Evolutionary conservation across 176 grass and related monocot genomes (phyloP).

Genomic region (Lolium multiflorum): DNA sequence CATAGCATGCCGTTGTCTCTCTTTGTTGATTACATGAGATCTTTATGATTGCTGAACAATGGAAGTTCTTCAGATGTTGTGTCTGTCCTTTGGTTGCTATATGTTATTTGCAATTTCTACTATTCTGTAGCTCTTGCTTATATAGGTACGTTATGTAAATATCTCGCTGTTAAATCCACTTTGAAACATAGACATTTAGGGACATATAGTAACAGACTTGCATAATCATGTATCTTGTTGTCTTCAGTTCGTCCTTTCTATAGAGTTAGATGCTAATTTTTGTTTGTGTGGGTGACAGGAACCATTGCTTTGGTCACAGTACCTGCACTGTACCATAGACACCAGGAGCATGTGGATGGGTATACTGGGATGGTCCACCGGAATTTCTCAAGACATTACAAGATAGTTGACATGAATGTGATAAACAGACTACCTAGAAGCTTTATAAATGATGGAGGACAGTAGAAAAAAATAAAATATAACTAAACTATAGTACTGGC

Average conservation of each 20-base stretch:
- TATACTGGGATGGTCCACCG: conserved; percentile 78
- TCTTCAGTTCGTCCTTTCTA: neutral
- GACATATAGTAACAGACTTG: neutral
- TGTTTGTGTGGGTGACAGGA: conserved; percentile 45
- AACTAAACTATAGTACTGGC: too few relatives aligned
- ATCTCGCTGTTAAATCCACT: conserved; percentile 13
- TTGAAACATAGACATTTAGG: neutral
- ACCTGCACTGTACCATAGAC: conserved; percentile 86
- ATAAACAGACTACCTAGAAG: conserved; percentile 67
- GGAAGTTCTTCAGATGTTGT: conserved; percentile 63
- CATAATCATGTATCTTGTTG: neutral
- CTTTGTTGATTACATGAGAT: conserved; percentile 30
- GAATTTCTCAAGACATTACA: conserved; percentile 94
- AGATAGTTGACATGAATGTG: conserved; percentile 89
- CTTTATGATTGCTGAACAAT: conserved; percentile 27
- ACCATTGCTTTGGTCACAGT: conserved; percentile 77
- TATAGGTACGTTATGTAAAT: conserved; percentile 66
- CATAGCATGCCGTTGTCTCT: conserved; percentile 6
- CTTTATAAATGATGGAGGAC: too few relatives aligned
- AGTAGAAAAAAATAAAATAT: too few relatives aligned
- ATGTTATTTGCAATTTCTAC: conserved; percentile 81
- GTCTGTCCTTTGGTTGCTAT: conserved; percentile 79
- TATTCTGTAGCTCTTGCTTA: conserved; percentile 88
- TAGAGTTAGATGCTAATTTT: conserved; percentile 47
- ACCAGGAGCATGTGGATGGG: conserved; percentile 70